These are phyloP conservation scores for Senecio squalidus DNA, from an alignment of 140 eudicot species.

Conservation along the genomic window DNA sequence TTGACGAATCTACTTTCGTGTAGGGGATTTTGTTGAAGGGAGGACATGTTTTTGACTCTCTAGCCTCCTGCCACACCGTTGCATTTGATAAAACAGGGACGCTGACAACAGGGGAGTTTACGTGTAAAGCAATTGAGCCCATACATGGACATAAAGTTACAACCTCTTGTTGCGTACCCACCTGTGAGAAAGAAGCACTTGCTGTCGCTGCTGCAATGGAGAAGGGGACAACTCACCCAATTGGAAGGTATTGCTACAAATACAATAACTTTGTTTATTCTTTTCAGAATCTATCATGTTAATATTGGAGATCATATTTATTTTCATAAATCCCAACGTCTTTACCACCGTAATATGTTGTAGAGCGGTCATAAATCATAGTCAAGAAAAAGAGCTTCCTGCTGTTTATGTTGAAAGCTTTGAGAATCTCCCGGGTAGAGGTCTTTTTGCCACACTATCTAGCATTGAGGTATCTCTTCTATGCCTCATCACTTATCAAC, in stretches of 20 bases:
- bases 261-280: background rate
- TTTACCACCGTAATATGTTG: constrained; percentile 14
- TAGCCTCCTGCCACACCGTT: constrained; percentile 78
- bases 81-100: constrained; percentile 99
- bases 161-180: constrained; percentile 79
- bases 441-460: constrained; percentile 86
- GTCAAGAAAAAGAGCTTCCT: constrained; percentile 90
- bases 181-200: constrained; percentile 94
- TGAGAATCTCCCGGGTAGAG: constrained; percentile 94
- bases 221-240: constrained; percentile 99
- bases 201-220: constrained; percentile 99
- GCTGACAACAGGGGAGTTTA: constrained; percentile 86
- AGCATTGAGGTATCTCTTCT: constrained; percentile 61
- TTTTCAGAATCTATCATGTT: background rate
- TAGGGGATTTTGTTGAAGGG: constrained; percentile 97
- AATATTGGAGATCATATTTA: background rate
- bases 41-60: constrained; percentile 85
- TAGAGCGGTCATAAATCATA: constrained; percentile 97
- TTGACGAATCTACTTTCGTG: background rate
- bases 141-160: constrained; percentile 71
- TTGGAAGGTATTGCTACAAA: constrained; percentile 58
- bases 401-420: constrained; percentile 87
- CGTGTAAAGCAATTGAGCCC: constrained; percentile 94
- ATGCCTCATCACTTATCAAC: background rate
- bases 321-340: background rate